phyloP scores from a whole-genome alignment of 2,329 filamentous ascomycete species.

The Penicillium thymicola region DNA sequence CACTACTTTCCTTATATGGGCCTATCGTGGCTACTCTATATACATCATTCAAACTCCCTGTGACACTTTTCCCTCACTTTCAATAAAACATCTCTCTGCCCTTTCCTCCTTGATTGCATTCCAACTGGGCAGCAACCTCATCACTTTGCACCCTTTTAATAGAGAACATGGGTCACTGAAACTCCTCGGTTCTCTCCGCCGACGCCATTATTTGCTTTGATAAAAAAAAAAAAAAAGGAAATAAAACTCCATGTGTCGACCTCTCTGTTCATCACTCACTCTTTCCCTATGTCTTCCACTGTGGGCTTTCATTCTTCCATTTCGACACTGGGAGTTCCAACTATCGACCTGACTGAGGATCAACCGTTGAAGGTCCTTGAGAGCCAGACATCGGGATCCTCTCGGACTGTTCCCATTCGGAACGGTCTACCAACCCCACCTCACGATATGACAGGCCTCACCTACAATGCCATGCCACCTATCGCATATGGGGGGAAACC shows the following conservation, averaged over 20 bases:
- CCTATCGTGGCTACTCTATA: slow-evolving; percentile 23
- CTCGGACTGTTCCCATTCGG: slow-evolving; percentile 38
- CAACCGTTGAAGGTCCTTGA: slow-evolving; percentile 15
- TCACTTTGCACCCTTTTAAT: slow-evolving; percentile 1
- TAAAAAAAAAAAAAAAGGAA: not conserved
- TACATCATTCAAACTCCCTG: slow-evolving; percentile 24
- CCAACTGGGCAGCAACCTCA: slow-evolving; percentile 7
- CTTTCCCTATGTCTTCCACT: slow-evolving; percentile 36
- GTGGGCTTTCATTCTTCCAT: slow-evolving; percentile 26
- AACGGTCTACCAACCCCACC: slow-evolving; percentile 44
- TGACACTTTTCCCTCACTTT: slow-evolving; percentile 11
- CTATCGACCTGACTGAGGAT: slow-evolving; percentile 21
- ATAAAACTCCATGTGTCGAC: slow-evolving; percentile 14
- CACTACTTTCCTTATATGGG: slow-evolving; percentile 20
- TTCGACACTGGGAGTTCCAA: slow-evolving; percentile 26
- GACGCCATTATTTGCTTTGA: slow-evolving; percentile 8
- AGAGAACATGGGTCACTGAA: slow-evolving; percentile 15
- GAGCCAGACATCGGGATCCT: slow-evolving; percentile 16
- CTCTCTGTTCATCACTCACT: slow-evolving; percentile 1
- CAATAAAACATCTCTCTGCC: not conserved
- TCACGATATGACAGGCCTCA: slow-evolving; percentile 42
- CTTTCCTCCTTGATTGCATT: slow-evolving; percentile 10
- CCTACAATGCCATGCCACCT: slow-evolving; percentile 34
- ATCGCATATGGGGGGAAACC: slow-evolving; percentile 32
- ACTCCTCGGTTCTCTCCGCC: slow-evolving; percentile 9